A percentile compares a stretch with the other conserved stretches of the same genome.
phyloP scores from a whole-genome alignment of 371 early-diverging fungal genomes.

The Mucor velutinosus region DNA sequence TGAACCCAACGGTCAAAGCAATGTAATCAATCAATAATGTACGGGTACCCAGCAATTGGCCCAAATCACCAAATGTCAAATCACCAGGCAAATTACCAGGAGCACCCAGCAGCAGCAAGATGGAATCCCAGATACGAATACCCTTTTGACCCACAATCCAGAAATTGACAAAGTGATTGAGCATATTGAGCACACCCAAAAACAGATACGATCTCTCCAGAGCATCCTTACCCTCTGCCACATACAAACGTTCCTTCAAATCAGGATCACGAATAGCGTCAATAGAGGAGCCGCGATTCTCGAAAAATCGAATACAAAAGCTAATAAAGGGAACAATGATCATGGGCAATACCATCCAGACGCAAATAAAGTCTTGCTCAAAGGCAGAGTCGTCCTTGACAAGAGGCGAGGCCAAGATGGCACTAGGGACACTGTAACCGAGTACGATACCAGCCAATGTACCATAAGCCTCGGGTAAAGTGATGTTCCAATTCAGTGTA shows the following conservation, averaged over 20 bases:
- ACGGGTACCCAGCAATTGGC: slow-evolving; percentile 16
- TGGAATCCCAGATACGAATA: slow-evolving; percentile 21
- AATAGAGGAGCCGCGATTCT: slow-evolving; percentile 6
- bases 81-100: slow-evolving; percentile 20
- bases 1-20: neutral
- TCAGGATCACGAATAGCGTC: slow-evolving; percentile 1
- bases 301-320: slow-evolving; percentile 2
- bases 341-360: slow-evolving; percentile 20
- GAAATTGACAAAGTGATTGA: slow-evolving; percentile 12
- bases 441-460: slow-evolving; percentile 12
- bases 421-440: slow-evolving; percentile 22
- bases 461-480: slow-evolving; percentile 16
- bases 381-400: slow-evolving; percentile 2
- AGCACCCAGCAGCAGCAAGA: slow-evolving; percentile 19
- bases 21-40: slow-evolving; percentile 14
- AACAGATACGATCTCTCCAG: slow-evolving; percentile 20
- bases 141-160: slow-evolving; percentile 4
- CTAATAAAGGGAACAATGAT: slow-evolving; percentile 13
- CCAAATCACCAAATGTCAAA: slow-evolving; percentile 17
- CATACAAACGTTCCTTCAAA: neutral
- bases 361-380: slow-evolving; percentile 19
- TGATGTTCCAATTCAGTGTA: neutral
- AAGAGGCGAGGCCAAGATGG: slow-evolving; percentile 13
- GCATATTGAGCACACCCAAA: slow-evolving; percentile 24
- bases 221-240: slow-evolving; percentile 23